Evolutionary conservation across 2,329 filamentous ascomycete species (phyloP).

Genomic region (Fusarium verticillioides): DNA sequence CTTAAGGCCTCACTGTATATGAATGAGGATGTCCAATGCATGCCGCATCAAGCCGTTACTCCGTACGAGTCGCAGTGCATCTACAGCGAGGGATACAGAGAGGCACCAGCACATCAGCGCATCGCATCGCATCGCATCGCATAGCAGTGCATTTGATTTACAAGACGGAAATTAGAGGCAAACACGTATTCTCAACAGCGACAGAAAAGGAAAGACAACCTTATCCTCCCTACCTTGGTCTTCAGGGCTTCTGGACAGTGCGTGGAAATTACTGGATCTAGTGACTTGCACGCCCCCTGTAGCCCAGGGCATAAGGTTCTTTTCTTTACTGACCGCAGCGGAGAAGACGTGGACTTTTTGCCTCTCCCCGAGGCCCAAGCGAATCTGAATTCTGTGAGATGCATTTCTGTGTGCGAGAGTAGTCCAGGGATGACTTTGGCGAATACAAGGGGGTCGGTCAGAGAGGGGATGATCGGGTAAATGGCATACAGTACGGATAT

Average conservation of each 20-base stretch:
- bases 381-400: constrained; percentile 14
- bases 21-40: constrained; percentile 1
- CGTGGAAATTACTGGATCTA: constrained; percentile 12
- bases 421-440: constrained; percentile 7
- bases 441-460: neutral
- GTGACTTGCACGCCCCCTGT: constrained; percentile 22
- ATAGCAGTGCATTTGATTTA: neutral
- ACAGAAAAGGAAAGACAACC: constrained; percentile 3
- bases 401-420: constrained; percentile 8
- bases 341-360: constrained; percentile 26
- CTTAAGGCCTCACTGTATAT: constrained; percentile 4
- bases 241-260: constrained; percentile 22
- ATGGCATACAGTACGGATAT: neutral
- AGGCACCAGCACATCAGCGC: constrained; percentile 29
- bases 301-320: neutral
- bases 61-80: constrained; percentile 28
- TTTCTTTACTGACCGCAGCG: constrained; percentile 3
- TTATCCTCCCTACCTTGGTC: neutral
- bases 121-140: neutral
- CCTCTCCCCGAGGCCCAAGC: constrained; percentile 4
- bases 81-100: constrained; percentile 9
- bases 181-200: constrained; percentile 34
- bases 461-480: neutral
- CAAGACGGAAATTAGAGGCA: neutral
- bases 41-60: neutral